Conservation (phyloP, 345 rosid species). For the Melaleuca alternifolia region DNA sequence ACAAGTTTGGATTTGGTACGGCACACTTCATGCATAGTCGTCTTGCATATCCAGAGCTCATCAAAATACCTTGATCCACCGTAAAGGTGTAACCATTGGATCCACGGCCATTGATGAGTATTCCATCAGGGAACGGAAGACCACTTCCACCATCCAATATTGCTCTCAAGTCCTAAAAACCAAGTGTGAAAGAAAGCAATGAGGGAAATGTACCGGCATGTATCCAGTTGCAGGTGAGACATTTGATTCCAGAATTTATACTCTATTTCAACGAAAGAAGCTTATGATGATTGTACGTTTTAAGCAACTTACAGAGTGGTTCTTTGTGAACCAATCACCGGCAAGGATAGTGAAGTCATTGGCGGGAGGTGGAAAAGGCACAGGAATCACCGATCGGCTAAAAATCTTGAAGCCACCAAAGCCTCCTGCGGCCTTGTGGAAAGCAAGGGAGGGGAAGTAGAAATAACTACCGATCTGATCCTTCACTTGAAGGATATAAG, state of each 20-base stretch:
- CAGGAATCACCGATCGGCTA: constrained; percentile 69
- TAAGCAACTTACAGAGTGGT: constrained; percentile 40
- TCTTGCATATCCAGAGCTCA: neutral
- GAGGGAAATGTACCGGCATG: neutral
- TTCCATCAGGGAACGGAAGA: constrained; percentile 59
- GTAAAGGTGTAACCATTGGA: constrained; percentile 39
- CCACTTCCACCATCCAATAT: constrained; percentile 38
- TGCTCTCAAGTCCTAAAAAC: constrained; percentile 42
- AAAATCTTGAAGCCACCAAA: constrained; percentile 58
- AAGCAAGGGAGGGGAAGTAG: constrained; percentile 71
- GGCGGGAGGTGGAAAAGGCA: constrained; percentile 64
- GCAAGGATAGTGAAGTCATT: constrained; percentile 59
- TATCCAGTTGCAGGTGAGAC: neutral
- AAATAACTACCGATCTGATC: constrained; percentile 83
- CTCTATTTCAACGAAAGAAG: neutral
- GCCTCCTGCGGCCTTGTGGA: constrained; percentile 86
- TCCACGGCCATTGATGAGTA: constrained; percentile 55
- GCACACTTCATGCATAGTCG: neutral
- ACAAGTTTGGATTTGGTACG: neutral
- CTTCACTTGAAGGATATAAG: constrained; percentile 65
- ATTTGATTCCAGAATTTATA: neutral
- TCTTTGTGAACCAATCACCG: constrained; percentile 70
- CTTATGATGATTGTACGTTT: neutral
- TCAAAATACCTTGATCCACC: constrained; percentile 45
- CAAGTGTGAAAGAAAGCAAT: neutral